These are phyloP conservation scores for Herpotrichia juniperi DNA, from an alignment of 2,329 filamentous ascomycete genomes.

Conservation along the genomic window DNA sequence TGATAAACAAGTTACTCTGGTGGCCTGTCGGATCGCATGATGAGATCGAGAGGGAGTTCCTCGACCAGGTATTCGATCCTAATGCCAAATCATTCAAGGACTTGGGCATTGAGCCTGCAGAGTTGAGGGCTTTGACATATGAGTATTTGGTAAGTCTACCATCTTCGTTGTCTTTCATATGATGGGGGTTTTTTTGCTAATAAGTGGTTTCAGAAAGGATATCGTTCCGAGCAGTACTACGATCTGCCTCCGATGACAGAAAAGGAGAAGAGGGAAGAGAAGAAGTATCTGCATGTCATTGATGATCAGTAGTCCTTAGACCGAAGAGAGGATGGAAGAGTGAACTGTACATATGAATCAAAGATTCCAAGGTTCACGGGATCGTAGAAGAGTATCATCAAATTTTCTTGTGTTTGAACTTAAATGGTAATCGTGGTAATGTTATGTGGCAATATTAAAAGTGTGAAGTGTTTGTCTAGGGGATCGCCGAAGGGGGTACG, in stretches of 20 bases:
- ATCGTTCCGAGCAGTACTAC: constrained; percentile 86
- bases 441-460: no score
- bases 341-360: neutral
- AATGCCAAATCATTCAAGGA: constrained; percentile 95
- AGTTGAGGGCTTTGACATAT: constrained; percentile 86
- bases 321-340: neutral
- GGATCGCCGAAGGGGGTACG: no score
- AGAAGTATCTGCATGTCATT: constrained; percentile 90
- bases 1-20: constrained; percentile 85
- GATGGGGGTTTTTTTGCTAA: constrained; percentile 10
- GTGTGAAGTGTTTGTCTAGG: no score
- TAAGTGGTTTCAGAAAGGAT: constrained; percentile 73
- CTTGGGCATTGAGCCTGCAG: constrained; percentile 85
- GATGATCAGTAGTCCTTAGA: constrained; percentile 41
- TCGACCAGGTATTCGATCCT: constrained; percentile 90
- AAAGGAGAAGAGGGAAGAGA: constrained; percentile 92
- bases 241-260: constrained; percentile 94
- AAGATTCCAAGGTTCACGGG: neutral
- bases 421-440: no score
- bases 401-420: constrained; percentile 1
- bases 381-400: constrained; percentile 1
- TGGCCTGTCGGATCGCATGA: constrained; percentile 85
- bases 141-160: constrained; percentile 79
- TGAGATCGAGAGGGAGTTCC: constrained; percentile 88
- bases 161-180: constrained; percentile 8